Evolutionary conservation across 768 basidiomycete genomes (phyloP), one percentile per base, ranked within the genome.

Genomic region (Hypsizygus marmoreus): DNA sequence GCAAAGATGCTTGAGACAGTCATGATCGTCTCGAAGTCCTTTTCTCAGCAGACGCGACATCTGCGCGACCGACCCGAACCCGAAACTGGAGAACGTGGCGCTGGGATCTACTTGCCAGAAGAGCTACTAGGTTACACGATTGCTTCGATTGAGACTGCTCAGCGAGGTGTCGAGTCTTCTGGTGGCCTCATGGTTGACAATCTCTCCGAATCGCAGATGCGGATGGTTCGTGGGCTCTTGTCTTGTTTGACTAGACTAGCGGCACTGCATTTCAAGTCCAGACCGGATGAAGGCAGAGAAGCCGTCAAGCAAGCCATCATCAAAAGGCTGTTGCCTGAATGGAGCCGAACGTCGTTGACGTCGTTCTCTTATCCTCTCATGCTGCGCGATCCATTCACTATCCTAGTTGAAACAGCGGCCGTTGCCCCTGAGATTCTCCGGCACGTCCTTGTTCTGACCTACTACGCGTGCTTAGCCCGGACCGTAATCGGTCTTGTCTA

Each of bases 101-200:
- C 81, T 0, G 91, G 92, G 4, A 79, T 95, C 36, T 97, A 97
- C 60, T 73, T 99, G 1, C 93, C 97, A 0, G 90, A 95, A 54
- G 93, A 97, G 53, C 70, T 98, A 12, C 71, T 95, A 28, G 89
- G 88, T 3, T 97, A 95, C 64, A 95, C 95, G 3, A 76, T 98
- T 28, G 73, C 86, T 2, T 73, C 82, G 5, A 77, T 93, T 43
- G 97, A 98, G 66, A 79, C 89, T 12, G 77, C 88, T 0, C 81
- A 86, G 47, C 78, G 97, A 19, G 93, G 93, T 2, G 63, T 76
- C 14, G 76, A 76, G 9, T 55, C 67, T 1, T 64, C 69, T 4
- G 70, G 67, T 8, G 75, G 69, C 26, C 73, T 78, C 50, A 70
- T 91, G 46, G 86, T 83, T 2, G 91, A 95, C 55, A 81, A 80